Evolutionary conservation across 2,329 filamentous ascomycete genomes (phyloP).

Genomic region (Xylaria sp.): DNA sequence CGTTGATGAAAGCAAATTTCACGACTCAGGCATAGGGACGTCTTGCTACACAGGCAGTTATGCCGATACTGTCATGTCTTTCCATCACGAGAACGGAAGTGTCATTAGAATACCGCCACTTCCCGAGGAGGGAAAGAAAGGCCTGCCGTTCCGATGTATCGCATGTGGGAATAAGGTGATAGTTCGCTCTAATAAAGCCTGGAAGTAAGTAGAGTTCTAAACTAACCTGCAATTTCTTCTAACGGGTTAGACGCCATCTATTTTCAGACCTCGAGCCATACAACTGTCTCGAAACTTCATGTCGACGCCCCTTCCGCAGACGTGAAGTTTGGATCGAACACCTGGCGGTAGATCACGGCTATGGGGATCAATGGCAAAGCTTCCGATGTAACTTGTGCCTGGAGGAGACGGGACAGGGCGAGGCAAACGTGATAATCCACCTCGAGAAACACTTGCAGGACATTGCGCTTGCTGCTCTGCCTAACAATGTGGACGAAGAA

Average conservation of each 20-base stretch:
- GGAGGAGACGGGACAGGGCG: conserved; percentile 10
- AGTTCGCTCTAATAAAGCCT: conserved; percentile 5
- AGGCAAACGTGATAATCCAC: conserved; percentile 9
- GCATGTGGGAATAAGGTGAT: conserved; percentile 10
- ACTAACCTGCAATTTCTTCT: neutral
- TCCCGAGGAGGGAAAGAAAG: conserved; percentile 7
- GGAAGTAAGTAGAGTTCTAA: conserved; percentile 14
- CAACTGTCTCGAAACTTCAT: conserved; percentile 17
- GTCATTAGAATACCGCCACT: conserved; percentile 15
- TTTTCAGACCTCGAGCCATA: conserved; percentile 15
- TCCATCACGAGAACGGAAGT: neutral
- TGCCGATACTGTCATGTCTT: conserved; percentile 14
- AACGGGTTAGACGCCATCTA: conserved; percentile 17
- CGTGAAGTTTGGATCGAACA: conserved; percentile 15
- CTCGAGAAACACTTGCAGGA: conserved; percentile 18
- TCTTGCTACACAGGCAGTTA: conserved; percentile 1
- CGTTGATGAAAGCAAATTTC: conserved; percentile 5
- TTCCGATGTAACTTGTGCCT: conserved; percentile 15
- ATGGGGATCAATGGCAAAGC: conserved; percentile 14
- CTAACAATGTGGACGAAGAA: neutral
- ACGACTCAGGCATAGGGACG: conserved; percentile 15
- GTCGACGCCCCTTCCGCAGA: neutral
- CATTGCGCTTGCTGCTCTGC: conserved; percentile 16
- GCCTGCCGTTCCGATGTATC: conserved; percentile 14
- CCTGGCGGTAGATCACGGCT: neutral